Evolutionary conservation across 2,329 filamentous ascomycete genomes (phyloP).

Genomic region (Nemania sp.): DNA sequence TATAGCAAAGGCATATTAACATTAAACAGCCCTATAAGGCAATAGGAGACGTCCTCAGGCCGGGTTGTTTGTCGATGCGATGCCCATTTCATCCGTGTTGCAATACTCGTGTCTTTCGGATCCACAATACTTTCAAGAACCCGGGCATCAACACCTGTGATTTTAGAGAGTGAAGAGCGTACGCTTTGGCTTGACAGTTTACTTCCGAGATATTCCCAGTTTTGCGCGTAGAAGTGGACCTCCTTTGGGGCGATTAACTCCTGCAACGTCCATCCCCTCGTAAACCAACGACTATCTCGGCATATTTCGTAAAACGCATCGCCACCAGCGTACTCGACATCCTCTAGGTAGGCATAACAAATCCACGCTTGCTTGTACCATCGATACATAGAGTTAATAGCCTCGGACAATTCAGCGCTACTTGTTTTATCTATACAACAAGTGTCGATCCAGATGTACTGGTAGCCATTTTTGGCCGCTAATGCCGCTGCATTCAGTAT

Average conservation of each 20-base stretch:
- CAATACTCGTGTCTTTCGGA: conserved; percentile 31
- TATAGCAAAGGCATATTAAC: conserved; percentile 38
- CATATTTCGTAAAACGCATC: conserved; percentile 14
- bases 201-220: conserved; percentile 31
- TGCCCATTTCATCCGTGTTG: conserved; percentile 37
- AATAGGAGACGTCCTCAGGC: conserved; percentile 30
- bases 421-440: conserved; percentile 38
- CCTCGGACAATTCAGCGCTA: conserved; percentile 36
- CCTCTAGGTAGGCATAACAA: conserved; percentile 36
- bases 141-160: conserved; percentile 32
- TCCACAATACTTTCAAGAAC: conserved; percentile 28
- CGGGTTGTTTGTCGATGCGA: conserved; percentile 33
- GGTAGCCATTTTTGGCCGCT: conserved; percentile 26
- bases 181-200: conserved; percentile 28
- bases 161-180: conserved; percentile 27
- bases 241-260: conserved; percentile 37
- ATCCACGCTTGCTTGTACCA: conserved; percentile 30
- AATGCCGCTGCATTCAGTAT: conserved; percentile 28
- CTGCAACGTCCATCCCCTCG: conserved; percentile 30
- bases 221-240: conserved; percentile 30
- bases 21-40: conserved; percentile 37
- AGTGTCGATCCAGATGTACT: conserved; percentile 34
- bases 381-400: conserved; percentile 33
- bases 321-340: conserved; percentile 20
- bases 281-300: conserved; percentile 34